phyloP scores from a whole-genome alignment of 2,329 filamentous ascomycete genomes.

The Cladobotryum mycophilum region DNA sequence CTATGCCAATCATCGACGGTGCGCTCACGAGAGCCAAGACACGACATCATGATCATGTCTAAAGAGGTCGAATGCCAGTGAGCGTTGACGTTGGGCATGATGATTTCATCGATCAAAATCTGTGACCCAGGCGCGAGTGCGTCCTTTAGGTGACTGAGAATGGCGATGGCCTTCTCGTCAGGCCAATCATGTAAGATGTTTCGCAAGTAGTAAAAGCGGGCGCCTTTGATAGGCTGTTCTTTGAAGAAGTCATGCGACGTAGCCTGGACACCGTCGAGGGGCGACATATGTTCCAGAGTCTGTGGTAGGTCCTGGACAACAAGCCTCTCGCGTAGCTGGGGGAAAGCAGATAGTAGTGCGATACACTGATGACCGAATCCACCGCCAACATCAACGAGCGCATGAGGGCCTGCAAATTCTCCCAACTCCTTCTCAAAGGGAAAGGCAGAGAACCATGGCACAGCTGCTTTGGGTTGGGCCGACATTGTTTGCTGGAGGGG shows the following conservation, averaged over 20 bases:
- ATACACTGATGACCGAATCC: background rate
- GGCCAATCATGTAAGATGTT: conserved; percentile 34
- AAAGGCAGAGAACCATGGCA: background rate
- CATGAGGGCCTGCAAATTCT: background rate
- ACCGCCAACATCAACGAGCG: background rate
- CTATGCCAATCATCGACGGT: background rate
- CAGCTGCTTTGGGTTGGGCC: background rate
- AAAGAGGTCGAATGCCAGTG: background rate
- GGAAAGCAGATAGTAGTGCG: background rate
- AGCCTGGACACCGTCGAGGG: conserved; percentile 1
- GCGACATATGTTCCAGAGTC: background rate
- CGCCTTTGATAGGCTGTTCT: conserved; percentile 15
- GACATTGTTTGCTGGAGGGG: background rate
- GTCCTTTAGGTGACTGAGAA: conserved; percentile 24
- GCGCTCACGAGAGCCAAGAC: background rate
- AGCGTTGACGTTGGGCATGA: conserved; percentile 20
- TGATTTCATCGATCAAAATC: conserved; percentile 30
- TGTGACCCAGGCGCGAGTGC: conserved; percentile 29
- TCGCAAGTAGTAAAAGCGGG: conserved; percentile 23
- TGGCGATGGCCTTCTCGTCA: conserved; percentile 22
- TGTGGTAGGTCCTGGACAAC: conserved; percentile 1
- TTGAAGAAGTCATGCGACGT: conserved; percentile 20
- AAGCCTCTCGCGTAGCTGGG: background rate
- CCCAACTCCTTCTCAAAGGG: background rate
- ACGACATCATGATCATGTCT: background rate